Evolutionary conservation across 495 filamentous ascomycete species (phyloP).

Genomic region (Barbatosphaeria neglecta): DNA sequence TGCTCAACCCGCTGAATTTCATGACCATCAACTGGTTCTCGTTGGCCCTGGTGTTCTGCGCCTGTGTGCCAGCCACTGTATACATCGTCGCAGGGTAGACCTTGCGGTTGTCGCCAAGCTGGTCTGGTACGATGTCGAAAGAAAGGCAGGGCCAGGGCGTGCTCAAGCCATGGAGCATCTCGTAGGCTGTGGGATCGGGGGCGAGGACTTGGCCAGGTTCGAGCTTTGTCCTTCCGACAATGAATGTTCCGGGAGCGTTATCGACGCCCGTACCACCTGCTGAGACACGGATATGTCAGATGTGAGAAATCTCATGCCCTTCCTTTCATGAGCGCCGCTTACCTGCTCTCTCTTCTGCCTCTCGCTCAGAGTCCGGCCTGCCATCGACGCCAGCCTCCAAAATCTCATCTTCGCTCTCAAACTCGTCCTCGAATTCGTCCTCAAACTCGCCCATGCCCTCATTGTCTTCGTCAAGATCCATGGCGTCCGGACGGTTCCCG

Average conservation of each 20-base stretch:
- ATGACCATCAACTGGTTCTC: constrained; percentile 92
- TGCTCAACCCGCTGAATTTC: constrained; percentile 83
- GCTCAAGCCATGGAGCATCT: constrained; percentile 89
- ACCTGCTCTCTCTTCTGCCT: constrained; percentile 69
- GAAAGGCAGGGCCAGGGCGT: constrained; percentile 94
- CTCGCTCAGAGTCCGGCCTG: constrained; percentile 79
- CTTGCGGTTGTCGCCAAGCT: constrained; percentile 79
- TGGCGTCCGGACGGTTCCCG: constrained; percentile 50
- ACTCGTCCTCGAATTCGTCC: constrained; percentile 94
- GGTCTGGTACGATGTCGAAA: constrained; percentile 82
- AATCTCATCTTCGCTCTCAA: constrained; percentile 92
- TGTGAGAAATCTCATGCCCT: not conserved
- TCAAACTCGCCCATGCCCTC: constrained; percentile 80
- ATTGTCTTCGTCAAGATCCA: constrained; percentile 40
- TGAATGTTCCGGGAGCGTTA: constrained; percentile 64
- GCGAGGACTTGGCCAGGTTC: constrained; percentile 79
- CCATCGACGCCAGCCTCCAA: constrained; percentile 91
- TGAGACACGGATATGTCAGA: constrained; percentile 9
- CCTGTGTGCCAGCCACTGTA: constrained; percentile 87
- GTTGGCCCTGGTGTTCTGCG: constrained; percentile 55
- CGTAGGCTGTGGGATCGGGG: constrained; percentile 82
- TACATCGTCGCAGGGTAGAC: constrained; percentile 89
- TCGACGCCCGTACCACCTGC: constrained; percentile 83
- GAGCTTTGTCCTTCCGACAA: constrained; percentile 78
- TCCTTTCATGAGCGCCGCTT: not conserved